Conservation (phyloP, 805 yeast genomes). For the Lipomyces spencermartinsiae region DNA sequence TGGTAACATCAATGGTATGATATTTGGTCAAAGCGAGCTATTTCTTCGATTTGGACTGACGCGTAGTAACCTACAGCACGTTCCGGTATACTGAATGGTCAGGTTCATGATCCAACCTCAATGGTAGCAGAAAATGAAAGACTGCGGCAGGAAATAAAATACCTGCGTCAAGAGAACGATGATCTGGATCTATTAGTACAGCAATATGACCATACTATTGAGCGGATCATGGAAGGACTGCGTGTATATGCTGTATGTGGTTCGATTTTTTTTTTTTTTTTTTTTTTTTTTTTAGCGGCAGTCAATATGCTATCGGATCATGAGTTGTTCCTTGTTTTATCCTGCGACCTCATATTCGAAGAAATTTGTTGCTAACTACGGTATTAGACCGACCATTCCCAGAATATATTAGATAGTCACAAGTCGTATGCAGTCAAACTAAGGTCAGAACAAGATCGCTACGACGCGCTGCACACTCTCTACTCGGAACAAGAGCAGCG, state of each 20-base stretch:
- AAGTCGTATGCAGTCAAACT: slow-evolving; percentile 21
- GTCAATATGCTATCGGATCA: background rate
- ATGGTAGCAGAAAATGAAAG: slow-evolving; percentile 25
- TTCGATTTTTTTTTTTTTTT: background rate
- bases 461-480: slow-evolving; percentile 15
- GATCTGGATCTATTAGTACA: slow-evolving; percentile 33
- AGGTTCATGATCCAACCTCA: background rate
- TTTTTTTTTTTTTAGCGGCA: background rate
- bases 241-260: slow-evolving; percentile 28
- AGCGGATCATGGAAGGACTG: slow-evolving; percentile 30
- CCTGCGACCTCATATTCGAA: background rate
- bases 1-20: background rate
- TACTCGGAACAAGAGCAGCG: slow-evolving; percentile 24
- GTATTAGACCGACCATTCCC: background rate
- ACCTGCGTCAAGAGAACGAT: slow-evolving; percentile 25
- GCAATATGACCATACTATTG: slow-evolving; percentile 34
- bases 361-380: background rate
- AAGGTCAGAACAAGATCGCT: slow-evolving; percentile 24
- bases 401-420: slow-evolving; percentile 23
- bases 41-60: background rate
- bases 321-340: background rate
- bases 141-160: slow-evolving; percentile 21
- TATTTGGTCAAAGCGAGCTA: background rate
- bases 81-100: background rate
- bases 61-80: background rate